Conservation (phyloP, 352 stramenopile species). For the Globisporangium canariense region DNA sequence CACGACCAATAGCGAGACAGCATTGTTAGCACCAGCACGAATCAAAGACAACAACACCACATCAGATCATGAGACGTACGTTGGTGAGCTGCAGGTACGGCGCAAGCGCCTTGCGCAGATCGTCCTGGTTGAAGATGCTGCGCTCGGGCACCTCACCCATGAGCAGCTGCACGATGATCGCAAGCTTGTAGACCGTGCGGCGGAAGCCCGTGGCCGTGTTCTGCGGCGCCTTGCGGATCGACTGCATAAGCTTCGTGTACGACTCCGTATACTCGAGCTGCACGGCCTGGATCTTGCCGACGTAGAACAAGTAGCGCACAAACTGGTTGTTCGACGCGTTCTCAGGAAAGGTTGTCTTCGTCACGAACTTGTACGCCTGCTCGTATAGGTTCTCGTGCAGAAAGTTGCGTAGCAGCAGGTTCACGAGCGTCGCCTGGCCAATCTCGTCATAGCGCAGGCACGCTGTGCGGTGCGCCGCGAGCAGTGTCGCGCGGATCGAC, state of each 20-base stretch:
- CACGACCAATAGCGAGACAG: slow-evolving; percentile 1
- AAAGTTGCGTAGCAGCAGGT: slow-evolving; percentile 90
- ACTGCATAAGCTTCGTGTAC: slow-evolving; percentile 96
- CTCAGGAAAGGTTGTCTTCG: slow-evolving; percentile 87
- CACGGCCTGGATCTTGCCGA: slow-evolving; percentile 94
- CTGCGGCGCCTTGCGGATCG: slow-evolving; percentile 94
- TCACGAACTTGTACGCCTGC: slow-evolving; percentile 92
- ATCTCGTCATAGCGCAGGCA: slow-evolving; percentile 89
- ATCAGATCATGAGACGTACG: slow-evolving; percentile 27
- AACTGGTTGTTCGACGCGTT: slow-evolving; percentile 98
- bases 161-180: slow-evolving; percentile 96
- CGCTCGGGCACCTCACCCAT: slow-evolving; percentile 98
- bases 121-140: slow-evolving; percentile 90
- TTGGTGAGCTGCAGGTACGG: slow-evolving; percentile 97
- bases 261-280: slow-evolving; percentile 97
- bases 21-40: background rate
- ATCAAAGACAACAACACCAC: background rate
- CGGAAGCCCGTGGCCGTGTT: slow-evolving; percentile 96
- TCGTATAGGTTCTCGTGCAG: slow-evolving; percentile 89
- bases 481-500: slow-evolving; percentile 59
- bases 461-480: slow-evolving; percentile 83
- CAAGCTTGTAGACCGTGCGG: slow-evolving; percentile 94
- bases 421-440: slow-evolving; percentile 88
- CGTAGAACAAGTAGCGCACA: slow-evolving; percentile 97
- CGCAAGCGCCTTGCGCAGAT: slow-evolving; percentile 85